phyloP scores from a whole-genome alignment of 768 basidiomycete species.

The Cytidiella melzeri region DNA sequence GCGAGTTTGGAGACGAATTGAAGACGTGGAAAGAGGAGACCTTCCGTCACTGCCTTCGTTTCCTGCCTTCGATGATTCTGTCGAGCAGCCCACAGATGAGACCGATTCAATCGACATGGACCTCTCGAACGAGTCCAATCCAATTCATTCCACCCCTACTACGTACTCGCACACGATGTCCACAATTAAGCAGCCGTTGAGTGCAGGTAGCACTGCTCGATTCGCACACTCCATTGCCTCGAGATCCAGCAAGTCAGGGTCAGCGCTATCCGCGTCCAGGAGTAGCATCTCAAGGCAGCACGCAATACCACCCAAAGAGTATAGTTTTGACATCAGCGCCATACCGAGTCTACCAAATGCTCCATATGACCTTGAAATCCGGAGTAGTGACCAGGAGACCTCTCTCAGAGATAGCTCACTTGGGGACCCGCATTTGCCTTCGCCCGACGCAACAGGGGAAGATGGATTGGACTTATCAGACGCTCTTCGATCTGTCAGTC shows the following conservation, averaged over 20 bases:
- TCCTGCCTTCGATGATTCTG: constrained; percentile 64
- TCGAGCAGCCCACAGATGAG: constrained; percentile 25
- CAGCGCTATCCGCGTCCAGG: constrained; percentile 14
- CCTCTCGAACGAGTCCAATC: constrained; percentile 35
- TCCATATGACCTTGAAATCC: constrained; percentile 16
- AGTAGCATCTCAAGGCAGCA: constrained; percentile 5
- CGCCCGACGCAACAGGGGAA: constrained; percentile 14
- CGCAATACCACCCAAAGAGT: constrained; percentile 7
- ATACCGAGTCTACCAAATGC: constrained; percentile 23
- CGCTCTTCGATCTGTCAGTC: constrained; percentile 24
- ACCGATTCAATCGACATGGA: constrained; percentile 20
- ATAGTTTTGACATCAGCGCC: constrained; percentile 29
- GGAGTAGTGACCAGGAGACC: constrained; percentile 22
- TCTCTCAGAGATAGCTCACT: constrained; percentile 17
- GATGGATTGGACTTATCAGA: constrained; percentile 24
- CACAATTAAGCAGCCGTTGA: constrained; percentile 43
- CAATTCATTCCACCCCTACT: constrained; percentile 64
- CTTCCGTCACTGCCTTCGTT: constrained; percentile 81
- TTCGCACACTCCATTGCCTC: constrained; percentile 50
- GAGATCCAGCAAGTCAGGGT: constrained; percentile 30
- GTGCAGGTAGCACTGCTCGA: constrained; percentile 43
- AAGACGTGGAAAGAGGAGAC: constrained; percentile 65
- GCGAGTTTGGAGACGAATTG: constrained; percentile 77
- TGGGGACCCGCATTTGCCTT: constrained; percentile 18
- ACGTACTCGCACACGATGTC: constrained; percentile 43